Percentiles rank a stretch among this genome's conserved stretches.
Conservation (phyloP, 176 grass and related monocot genomes). For the Musa beccarii region DNA sequence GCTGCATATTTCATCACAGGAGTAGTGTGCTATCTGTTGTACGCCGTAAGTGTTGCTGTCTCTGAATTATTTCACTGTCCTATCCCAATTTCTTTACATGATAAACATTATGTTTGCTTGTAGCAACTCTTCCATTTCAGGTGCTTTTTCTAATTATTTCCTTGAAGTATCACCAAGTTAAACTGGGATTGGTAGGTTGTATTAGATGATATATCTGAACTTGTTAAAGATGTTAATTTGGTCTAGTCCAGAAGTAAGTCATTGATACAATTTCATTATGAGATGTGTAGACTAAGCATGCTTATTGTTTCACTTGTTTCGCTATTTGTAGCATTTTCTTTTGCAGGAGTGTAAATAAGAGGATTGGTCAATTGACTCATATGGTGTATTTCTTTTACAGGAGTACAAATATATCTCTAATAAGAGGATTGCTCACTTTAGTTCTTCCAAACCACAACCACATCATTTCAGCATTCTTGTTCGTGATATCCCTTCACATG, state of each 20-base stretch:
- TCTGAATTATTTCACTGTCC: neutral
- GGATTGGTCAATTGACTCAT: slow-evolving; percentile 49
- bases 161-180: neutral
- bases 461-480: slow-evolving; percentile 88
- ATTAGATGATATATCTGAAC: neutral
- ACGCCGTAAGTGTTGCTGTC: slow-evolving; percentile 52
- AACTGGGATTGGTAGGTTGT: neutral
- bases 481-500: slow-evolving; percentile 58
- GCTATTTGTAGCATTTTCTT: slow-evolving; percentile 3
- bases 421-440: slow-evolving; percentile 79
- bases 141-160: neutral
- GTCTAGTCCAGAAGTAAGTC: too few relatives aligned
- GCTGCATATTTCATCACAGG: slow-evolving; percentile 72
- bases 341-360: slow-evolving; percentile 95
- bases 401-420: slow-evolving; percentile 75
- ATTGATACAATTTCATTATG: neutral
- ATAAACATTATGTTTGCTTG: neutral
- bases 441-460: slow-evolving; percentile 54
- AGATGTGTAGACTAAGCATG: neutral
- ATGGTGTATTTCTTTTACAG: slow-evolving; percentile 33
- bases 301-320: neutral
- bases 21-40: slow-evolving; percentile 79
- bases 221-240: neutral
- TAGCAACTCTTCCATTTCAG: neutral
- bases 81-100: neutral